phyloP scores from a whole-genome alignment of 2,329 filamentous ascomycete species.

The Fonsecaea multimorphosa region DNA sequence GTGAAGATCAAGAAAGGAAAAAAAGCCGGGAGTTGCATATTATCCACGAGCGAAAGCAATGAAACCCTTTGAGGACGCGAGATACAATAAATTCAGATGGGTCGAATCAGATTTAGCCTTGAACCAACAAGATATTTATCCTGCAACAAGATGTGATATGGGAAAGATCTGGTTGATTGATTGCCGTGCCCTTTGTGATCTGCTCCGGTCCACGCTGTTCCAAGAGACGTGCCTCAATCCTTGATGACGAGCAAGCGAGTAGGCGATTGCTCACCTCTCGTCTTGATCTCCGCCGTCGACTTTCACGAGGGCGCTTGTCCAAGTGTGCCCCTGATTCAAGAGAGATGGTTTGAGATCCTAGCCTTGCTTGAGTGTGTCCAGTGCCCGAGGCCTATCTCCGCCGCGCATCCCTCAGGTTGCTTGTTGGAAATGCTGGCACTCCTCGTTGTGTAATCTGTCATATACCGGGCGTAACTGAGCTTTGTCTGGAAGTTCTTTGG shows the following conservation, averaged over 20 bases:
- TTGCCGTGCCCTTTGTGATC: background rate
- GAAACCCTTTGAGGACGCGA: background rate
- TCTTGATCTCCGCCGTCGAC: too few relatives aligned
- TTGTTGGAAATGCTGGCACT: too few relatives aligned
- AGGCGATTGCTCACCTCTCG: too few relatives aligned
- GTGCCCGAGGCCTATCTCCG: too few relatives aligned
- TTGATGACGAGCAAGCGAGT: too few relatives aligned
- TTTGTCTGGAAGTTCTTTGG: background rate
- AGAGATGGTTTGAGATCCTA: background rate
- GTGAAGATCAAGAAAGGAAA: background rate
- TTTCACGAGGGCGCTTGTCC: too few relatives aligned
- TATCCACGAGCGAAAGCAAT: constrained; percentile 3
- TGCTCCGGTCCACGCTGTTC: background rate
- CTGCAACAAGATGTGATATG: constrained; percentile 52
- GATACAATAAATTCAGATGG: background rate
- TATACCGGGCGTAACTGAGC: too few relatives aligned
- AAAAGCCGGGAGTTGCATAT: constrained; percentile 7
- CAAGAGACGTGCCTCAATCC: too few relatives aligned
- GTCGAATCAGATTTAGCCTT: background rate
- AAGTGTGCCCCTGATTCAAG: too few relatives aligned
- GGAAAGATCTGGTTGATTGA: background rate
- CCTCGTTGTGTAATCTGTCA: background rate
- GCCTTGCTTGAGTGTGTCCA: background rate
- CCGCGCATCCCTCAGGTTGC: too few relatives aligned
- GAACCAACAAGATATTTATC: constrained; percentile 44